phyloP scores from a whole-genome alignment of 202 grass and related monocot genomes.

The Carex arenaria region DNA sequence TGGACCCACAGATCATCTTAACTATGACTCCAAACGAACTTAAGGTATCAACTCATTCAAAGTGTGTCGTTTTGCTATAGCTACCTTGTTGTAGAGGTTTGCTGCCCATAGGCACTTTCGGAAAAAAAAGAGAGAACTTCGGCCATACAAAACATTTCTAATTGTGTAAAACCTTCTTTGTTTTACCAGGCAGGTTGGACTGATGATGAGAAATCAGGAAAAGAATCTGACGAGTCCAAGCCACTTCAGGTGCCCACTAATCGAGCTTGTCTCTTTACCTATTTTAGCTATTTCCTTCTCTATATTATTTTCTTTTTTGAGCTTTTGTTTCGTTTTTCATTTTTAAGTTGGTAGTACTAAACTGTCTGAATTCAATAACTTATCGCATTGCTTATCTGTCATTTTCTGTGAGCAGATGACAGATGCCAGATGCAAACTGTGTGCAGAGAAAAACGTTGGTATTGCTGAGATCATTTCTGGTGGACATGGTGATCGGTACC shows the following conservation, averaged over 20 bases:
- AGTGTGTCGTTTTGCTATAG: constrained; percentile 21
- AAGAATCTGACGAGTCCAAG: constrained; percentile 81
- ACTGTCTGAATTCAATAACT: neutral
- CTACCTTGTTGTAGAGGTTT: constrained; percentile 1
- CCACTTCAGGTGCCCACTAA: constrained; percentile 27
- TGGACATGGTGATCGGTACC: constrained; percentile 89
- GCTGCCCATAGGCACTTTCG: neutral
- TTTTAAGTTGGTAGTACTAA: neutral
- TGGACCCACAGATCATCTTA: constrained; percentile 74
- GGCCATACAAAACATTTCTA: neutral
- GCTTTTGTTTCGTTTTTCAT: neutral
- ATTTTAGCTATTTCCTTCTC: neutral
- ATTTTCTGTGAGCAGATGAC: constrained; percentile 68
- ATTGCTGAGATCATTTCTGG: constrained; percentile 79
- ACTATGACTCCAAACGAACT: constrained; percentile 88
- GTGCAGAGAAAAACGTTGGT: constrained; percentile 73
- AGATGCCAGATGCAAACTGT: constrained; percentile 67
- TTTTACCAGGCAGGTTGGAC: constrained; percentile 66
- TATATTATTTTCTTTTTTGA: neutral
- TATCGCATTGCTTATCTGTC: neutral
- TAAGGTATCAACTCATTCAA: constrained; percentile 48
- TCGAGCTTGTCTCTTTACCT: neutral
- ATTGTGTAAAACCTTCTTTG: neutral
- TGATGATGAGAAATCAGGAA: constrained; percentile 58
- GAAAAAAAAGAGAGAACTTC: neutral